Evolutionary conservation across 2,329 filamentous ascomycete species (phyloP), one percentile per base, ranked within the genome.

Genomic region (Peltaster fructicola): DNA sequence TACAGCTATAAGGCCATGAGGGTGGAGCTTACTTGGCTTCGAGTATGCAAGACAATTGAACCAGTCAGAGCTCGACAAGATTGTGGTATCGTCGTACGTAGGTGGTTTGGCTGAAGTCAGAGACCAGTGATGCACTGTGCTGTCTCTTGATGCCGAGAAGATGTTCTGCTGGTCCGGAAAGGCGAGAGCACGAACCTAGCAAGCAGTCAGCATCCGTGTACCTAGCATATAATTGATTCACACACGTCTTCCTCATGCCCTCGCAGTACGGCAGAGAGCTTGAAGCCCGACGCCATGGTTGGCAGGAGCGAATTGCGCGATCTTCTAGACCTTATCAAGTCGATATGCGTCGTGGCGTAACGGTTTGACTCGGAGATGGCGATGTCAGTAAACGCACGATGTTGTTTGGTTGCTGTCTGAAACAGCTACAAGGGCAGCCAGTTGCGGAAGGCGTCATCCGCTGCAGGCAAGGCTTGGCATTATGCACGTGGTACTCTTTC

Each of bases 161-260:
- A 92, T 59, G 22, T 67, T 61, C 35, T 75, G 67, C 31, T 75
- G 57, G 24, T 65, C 65, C 12, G 82, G 79, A 44, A 85, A 93
- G 45, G 63, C 63, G 40, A 92, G 76, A 35, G 71, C 77, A 41
- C 85, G 81, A 40, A 98, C 85, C 85, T 95, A 38, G 13, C 32
- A 21, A 20, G 24, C 14, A 9, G 14, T 22, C 16, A 16, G 13
- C 21, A 20, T 22, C 8, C 18, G 19, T n/a, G 14, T 18, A 12
- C 12, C 16, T 16, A 14, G 20, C 26, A 28, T 22, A 28, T 28
- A 22, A 28, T 24, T 11, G 19, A 20, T 8, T 30, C 32, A 52
- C 73, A 54, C 63, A 93, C 88, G 69, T 98, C 88, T 50, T 88
- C 76, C 52, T 88, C 77, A 51, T 98, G 88, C 45, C 81, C 85